Evolutionary conservation across 768 basidiomycete species (phyloP).

Genomic region (Russula compacta): DNA sequence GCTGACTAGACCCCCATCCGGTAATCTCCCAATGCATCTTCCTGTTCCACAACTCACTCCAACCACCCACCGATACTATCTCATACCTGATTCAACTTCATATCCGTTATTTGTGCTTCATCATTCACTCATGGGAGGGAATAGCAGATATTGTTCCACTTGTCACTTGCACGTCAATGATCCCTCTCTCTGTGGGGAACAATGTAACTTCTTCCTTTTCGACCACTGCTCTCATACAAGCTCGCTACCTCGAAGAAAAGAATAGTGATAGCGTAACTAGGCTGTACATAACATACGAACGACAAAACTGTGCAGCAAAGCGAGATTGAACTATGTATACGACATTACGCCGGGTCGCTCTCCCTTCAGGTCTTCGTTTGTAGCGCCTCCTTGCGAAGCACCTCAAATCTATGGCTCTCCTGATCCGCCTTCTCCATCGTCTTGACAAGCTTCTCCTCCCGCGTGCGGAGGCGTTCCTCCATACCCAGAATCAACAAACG

Average conservation of each 20-base stretch:
- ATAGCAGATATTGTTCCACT: too few species aligned
- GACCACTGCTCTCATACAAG: background rate
- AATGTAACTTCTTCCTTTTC: background rate
- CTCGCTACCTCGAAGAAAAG: background rate
- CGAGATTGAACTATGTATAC: background rate
- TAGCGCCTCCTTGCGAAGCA: constrained; percentile 28
- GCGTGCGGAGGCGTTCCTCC: constrained; percentile 57
- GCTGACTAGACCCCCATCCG: background rate
- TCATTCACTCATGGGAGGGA: background rate
- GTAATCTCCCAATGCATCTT: background rate
- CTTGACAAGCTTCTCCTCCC: constrained; percentile 54
- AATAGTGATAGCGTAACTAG: background rate
- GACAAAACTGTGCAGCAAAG: constrained; percentile 3
- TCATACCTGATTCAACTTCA: background rate
- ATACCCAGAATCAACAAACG: constrained; percentile 63
- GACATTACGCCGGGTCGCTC: background rate
- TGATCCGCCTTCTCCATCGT: constrained; percentile 51
- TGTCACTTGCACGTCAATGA: background rate
- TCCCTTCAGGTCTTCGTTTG: constrained; percentile 4
- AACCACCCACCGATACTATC: background rate
- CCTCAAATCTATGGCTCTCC: constrained; percentile 48
- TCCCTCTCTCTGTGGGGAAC: background rate
- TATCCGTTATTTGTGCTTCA: background rate
- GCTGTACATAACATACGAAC: constrained; percentile 8
- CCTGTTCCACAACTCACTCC: background rate